A percentile compares a stretch with the other conserved stretches of the same genome.
These are phyloP conservation scores for Besnoitia besnoiti DNA, from an alignment of 169 alveolate genomes.

Conservation along the genomic window DNA sequence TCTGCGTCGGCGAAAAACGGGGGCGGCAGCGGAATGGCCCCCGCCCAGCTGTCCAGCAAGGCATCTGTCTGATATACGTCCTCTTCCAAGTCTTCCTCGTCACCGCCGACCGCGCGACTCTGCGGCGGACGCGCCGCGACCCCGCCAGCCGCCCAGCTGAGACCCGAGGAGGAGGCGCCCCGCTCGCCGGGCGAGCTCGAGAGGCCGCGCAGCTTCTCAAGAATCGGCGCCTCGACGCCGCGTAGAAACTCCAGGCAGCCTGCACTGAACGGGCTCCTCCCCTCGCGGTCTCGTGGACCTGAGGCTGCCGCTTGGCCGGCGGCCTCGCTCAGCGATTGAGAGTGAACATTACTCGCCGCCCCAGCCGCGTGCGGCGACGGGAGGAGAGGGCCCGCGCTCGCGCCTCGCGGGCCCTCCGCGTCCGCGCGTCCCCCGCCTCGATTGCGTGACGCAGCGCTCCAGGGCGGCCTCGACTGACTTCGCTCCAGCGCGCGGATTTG, in stretches of 20 bases:
- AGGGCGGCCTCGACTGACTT: background rate
- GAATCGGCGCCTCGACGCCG: constrained; percentile 9
- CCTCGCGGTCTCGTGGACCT: background rate
- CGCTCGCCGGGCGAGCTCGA: background rate
- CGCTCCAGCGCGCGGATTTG: background rate
- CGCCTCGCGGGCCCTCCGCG: background rate
- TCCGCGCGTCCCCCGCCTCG: background rate
- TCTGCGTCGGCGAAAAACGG: background rate
- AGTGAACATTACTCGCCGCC: background rate
- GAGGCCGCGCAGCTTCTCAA: background rate
- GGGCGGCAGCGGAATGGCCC: background rate
- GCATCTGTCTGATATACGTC: background rate
- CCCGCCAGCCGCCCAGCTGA: background rate
- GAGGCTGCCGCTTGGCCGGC: background rate
- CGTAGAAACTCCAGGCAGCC: constrained; percentile 9
- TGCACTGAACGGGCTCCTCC: background rate
- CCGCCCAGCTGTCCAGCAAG: background rate
- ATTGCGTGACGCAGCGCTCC: background rate
- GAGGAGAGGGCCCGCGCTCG: background rate
- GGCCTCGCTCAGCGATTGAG: background rate
- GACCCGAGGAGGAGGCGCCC: background rate
- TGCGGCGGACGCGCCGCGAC: background rate
- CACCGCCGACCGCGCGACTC: background rate
- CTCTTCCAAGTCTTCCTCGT: background rate
- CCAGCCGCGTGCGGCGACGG: background rate